Conservation (phyloP, 139 green algal genomes). For the Chlamydomonas eustigma region DNA sequence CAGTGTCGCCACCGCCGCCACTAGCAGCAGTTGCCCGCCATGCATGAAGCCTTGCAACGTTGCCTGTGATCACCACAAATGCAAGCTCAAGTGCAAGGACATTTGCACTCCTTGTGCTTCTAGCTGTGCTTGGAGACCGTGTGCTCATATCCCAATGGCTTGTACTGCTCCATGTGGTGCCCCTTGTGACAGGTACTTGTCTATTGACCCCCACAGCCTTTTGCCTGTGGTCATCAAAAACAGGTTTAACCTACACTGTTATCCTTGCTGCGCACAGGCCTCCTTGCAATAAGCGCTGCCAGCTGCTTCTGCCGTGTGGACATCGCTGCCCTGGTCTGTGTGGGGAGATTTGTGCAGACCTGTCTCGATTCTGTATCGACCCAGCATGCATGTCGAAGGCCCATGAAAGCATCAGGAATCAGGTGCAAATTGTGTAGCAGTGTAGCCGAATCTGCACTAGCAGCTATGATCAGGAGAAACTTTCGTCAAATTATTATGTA, state of each 20-base stretch:
- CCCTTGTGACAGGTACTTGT: conserved; percentile 37
- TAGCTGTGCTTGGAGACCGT: background rate
- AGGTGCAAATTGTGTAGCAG: too few species aligned
- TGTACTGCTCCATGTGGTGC: conserved; percentile 56
- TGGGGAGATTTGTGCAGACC: conserved; percentile 41
- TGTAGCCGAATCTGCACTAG: too few species aligned
- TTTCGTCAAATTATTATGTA: too few species aligned
- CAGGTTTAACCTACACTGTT: background rate
- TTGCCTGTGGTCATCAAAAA: too few species aligned
- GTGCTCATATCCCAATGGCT: conserved; percentile 10
- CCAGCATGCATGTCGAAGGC: conserved; percentile 45
- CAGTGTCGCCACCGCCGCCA: too few species aligned
- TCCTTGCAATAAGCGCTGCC: conserved; percentile 63
- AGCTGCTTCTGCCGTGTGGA: conserved; percentile 39
- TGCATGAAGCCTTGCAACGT: background rate
- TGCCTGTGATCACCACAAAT: background rate
- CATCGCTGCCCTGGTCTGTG: conserved; percentile 54
- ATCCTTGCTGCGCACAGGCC: conserved; percentile 28
- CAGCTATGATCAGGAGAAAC: too few species aligned
- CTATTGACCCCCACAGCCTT: background rate
- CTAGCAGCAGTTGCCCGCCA: background rate
- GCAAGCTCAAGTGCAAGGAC: background rate
- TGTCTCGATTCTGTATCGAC: conserved; percentile 19
- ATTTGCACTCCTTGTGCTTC: background rate
- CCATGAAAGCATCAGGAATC: background rate